Evolutionary conservation across 176 grass and related monocot species (phyloP), one percentile per base, ranked within the genome.

Genomic region (Triticum monococcum): DNA sequence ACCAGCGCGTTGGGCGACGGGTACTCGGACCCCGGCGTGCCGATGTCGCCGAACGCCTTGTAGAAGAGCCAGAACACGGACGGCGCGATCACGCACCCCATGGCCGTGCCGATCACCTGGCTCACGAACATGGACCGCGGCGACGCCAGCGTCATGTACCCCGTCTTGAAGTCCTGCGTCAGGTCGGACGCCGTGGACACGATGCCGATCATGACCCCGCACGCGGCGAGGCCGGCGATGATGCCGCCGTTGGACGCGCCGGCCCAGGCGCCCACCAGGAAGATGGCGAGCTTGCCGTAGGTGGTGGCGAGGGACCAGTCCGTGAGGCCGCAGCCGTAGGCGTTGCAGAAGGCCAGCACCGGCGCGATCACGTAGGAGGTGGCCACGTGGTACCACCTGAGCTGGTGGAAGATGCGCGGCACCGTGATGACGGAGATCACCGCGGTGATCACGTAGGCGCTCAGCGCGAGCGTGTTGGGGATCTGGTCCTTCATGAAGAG

Each of bases 401-500:
- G 73, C 73, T 76, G 73, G 73, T 54, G 73, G 73, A 76, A 76
- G 46, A 76, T 76, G 73, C 16, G 73, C 25, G 73, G 73, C 46
- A 28, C 73, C 46, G 73, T 76, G 73, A 54, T 12, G 73, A 76
- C 4, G 45, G 73, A 76, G 8, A 76, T 9, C 8, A 20, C 45
- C 1, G 73, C 73, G 26, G 28, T 76, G 25, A 28, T 9, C 25
- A 1, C 25, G 45, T 76, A 76, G 8, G 79, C 70, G 37, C 86
- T 33, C 12, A 92, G 40, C 40, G 88, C 92, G 4, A 92, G 59
- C 17, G 35, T 60, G 85, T 90, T 92, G 8, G 89, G 92, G 32
- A 97, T 97, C 87, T 94, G 82, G 81, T 97, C 94, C 80, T 90
- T 96, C 6, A 88, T 80, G 67, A 94, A 92, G 16, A 90, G 32